Evolutionary conservation across 2,329 filamentous ascomycete species (phyloP).

Genomic region (Pestalotiopsis sp.): DNA sequence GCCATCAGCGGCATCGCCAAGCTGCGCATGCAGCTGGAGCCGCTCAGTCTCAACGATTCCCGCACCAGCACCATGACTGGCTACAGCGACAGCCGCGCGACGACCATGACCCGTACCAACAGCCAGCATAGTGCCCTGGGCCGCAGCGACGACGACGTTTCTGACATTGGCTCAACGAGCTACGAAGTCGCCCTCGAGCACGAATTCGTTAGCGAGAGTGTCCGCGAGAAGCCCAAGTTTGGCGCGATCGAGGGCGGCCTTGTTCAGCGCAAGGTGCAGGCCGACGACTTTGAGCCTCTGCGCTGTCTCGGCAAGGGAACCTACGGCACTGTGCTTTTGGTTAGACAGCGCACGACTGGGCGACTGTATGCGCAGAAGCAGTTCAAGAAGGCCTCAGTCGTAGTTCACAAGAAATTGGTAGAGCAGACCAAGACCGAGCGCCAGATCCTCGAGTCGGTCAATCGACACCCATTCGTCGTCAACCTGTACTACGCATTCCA

Average conservation of each 20-base stretch:
- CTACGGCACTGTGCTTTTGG: slow-evolving; percentile 90
- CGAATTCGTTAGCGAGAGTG: slow-evolving; percentile 76
- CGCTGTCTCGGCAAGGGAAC: slow-evolving; percentile 95
- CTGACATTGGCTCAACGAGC: slow-evolving; percentile 67
- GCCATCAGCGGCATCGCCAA: slow-evolving; percentile 75
- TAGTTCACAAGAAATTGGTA: slow-evolving; percentile 91
- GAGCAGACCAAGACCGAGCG: slow-evolving; percentile 98
- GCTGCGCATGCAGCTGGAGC: slow-evolving; percentile 79
- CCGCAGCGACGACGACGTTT: slow-evolving; percentile 66
- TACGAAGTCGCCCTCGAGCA: slow-evolving; percentile 84
- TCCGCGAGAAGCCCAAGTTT: slow-evolving; percentile 39
- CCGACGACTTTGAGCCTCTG: slow-evolving; percentile 85
- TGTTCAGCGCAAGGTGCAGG: slow-evolving; percentile 77
- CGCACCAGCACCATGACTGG: slow-evolving; percentile 55
- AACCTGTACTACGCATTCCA: slow-evolving; percentile 99
- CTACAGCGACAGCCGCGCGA: slow-evolving; percentile 48
- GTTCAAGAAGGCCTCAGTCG: slow-evolving; percentile 94
- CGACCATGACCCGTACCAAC: slow-evolving; percentile 50
- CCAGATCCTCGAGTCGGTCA: slow-evolving; percentile 91
- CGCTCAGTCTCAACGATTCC: slow-evolving; percentile 63
- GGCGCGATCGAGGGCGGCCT: slow-evolving; percentile 53
- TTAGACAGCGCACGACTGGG: slow-evolving; percentile 85
- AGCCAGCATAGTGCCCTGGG: slow-evolving; percentile 58
- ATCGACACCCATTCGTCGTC: slow-evolving; percentile 94
- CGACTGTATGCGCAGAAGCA: slow-evolving; percentile 97